Percentiles rank a stretch among this genome's conserved stretches.
These are phyloP conservation scores for Scutellaria baicalensis DNA, from an alignment of 257 asterid species.

Conservation along the genomic window DNA sequence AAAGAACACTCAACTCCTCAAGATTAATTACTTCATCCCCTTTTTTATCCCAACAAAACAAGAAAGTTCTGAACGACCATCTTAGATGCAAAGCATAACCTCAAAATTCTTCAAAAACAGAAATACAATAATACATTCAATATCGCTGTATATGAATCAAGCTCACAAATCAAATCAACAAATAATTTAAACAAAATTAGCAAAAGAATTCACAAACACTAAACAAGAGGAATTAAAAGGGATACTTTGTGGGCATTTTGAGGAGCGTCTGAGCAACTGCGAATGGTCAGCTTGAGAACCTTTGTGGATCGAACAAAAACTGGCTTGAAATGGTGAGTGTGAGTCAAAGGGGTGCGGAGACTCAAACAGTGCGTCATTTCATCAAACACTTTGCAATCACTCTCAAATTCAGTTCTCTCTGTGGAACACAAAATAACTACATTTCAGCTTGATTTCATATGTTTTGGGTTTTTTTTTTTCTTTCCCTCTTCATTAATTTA, in stretches of 20 bases:
- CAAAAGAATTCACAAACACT: background rate
- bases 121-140: background rate
- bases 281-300: slow-evolving; percentile 21
- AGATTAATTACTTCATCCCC: no score
- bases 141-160: background rate
- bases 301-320: slow-evolving; percentile 16
- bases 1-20: background rate
- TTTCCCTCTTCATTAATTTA: no score
- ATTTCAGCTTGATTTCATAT: no score
- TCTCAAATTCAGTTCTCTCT: background rate
- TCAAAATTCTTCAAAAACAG: background rate
- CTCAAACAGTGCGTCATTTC: slow-evolving; percentile 34
- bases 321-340: slow-evolving; percentile 12
- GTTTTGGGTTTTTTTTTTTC: no score
- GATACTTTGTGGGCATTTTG: slow-evolving; percentile 30
- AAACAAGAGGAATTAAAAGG: background rate
- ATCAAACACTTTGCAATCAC: slow-evolving; percentile 20
- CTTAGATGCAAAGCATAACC: background rate
- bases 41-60: background rate
- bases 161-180: background rate
- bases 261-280: slow-evolving; percentile 28
- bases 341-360: slow-evolving; percentile 17
- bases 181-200: background rate
- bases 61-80: background rate
- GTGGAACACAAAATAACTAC: no score